Evolutionary conservation across 768 basidiomycete genomes (phyloP).

Genomic region (Xerocomus potaroensis): DNA sequence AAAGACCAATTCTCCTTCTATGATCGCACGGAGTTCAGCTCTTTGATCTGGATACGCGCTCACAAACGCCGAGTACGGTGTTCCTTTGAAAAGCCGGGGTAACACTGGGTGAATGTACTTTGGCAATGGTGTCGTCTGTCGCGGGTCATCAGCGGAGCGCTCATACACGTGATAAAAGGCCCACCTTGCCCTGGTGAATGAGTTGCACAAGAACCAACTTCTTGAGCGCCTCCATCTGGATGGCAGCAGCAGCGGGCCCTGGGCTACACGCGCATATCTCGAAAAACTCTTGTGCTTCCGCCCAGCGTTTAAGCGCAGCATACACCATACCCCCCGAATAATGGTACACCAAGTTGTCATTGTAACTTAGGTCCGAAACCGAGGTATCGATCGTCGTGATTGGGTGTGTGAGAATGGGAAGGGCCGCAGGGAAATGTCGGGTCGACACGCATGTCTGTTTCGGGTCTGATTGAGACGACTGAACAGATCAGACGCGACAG

Average conservation of each 20-base stretch:
- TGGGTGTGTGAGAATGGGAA: constrained; percentile 57
- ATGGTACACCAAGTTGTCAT: constrained; percentile 82
- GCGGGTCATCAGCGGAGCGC: neutral
- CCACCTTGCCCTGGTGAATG: constrained; percentile 71
- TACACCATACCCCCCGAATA: constrained; percentile 74
- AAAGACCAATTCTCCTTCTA: constrained; percentile 57
- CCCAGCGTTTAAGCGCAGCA: constrained; percentile 58
- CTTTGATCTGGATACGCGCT: constrained; percentile 61
- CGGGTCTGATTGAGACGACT: neutral
- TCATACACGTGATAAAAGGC: no score
- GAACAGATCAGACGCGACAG: no score
- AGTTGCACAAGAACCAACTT: constrained; percentile 77
- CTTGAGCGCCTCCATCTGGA: constrained; percentile 86
- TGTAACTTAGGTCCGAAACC: constrained; percentile 66
- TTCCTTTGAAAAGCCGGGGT: constrained; percentile 57
- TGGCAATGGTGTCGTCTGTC: constrained; percentile 45
- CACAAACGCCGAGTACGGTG: constrained; percentile 61
- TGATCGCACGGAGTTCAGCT: constrained; percentile 40
- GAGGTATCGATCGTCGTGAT: constrained; percentile 61
- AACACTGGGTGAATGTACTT: constrained; percentile 68
- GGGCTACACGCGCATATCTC: constrained; percentile 73
- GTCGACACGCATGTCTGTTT: constrained; percentile 54
- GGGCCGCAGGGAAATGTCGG: constrained; percentile 49
- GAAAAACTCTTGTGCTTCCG: constrained; percentile 69
- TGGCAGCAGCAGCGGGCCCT: constrained; percentile 51